A percentile compares a stretch with the other conserved stretches of the same genome.
Conservation (phyloP, 805 yeast species). For the Nakazawaea anatomiae region DNA sequence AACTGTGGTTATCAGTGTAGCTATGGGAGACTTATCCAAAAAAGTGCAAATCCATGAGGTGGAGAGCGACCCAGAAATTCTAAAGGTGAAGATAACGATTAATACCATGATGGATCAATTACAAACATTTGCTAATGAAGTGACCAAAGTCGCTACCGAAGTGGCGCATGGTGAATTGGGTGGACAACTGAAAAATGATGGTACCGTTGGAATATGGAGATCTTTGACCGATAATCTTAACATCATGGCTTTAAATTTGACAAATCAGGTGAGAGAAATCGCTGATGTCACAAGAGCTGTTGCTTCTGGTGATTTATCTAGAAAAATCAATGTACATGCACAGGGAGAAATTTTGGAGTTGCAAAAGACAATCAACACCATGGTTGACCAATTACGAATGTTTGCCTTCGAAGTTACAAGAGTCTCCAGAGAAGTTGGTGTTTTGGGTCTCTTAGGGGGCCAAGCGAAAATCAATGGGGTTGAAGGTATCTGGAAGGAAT, state of each 20-base stretch:
- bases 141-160: constrained; percentile 80
- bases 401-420: constrained; percentile 84
- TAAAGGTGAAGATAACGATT: constrained; percentile 73
- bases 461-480: constrained; percentile 77
- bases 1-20: constrained; percentile 81
- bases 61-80: constrained; percentile 73
- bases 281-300: constrained; percentile 89
- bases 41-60: constrained; percentile 69
- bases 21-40: constrained; percentile 81
- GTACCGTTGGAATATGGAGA: constrained; percentile 87
- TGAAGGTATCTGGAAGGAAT: constrained; percentile 83
- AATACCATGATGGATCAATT: constrained; percentile 87
- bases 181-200: constrained; percentile 80
- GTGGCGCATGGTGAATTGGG: constrained; percentile 89
- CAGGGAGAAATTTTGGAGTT: constrained; percentile 85
- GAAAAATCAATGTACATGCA: constrained; percentile 84
- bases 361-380: constrained; percentile 81
- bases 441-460: constrained; percentile 83
- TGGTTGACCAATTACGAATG: constrained; percentile 80
- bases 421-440: constrained; percentile 87
- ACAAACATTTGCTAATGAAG: constrained; percentile 75
- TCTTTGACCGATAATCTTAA: constrained; percentile 79
- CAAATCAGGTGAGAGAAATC: constrained; percentile 83
- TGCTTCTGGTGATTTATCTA: constrained; percentile 77
- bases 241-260: constrained; percentile 81